phyloP scores from a whole-genome alignment of 1,284 basidiomycete genomes.

The Singerocomus inundabilis region DNA sequence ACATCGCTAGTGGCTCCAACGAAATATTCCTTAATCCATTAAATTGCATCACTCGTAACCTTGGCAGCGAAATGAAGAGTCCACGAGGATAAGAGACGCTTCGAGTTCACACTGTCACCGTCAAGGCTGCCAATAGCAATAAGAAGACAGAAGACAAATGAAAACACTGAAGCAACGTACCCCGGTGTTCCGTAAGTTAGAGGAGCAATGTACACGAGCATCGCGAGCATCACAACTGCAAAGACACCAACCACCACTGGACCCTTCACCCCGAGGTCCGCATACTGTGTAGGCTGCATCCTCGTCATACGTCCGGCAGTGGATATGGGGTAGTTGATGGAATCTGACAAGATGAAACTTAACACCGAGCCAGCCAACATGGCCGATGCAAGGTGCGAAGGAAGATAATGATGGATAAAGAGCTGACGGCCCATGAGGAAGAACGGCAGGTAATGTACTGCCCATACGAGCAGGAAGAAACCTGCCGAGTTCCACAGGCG shows the following conservation, averaged over 20 bases:
- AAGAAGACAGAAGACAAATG: conserved; percentile 8
- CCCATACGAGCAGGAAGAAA: conserved; percentile 95
- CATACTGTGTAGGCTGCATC: conserved; percentile 59
- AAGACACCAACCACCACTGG: conserved; percentile 62
- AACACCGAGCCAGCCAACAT: conserved; percentile 90
- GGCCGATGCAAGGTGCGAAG: conserved; percentile 89
- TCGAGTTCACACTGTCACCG: conserved; percentile 70
- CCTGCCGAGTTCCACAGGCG: conserved; percentile 93
- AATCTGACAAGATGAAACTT: conserved; percentile 89
- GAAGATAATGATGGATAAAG: conserved; percentile 98
- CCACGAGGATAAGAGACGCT: conserved; percentile 73
- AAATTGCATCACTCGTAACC: conserved; percentile 42
- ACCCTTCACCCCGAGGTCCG: conserved; percentile 71
- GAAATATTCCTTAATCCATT: conserved; percentile 18
- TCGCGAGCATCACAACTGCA: conserved; percentile 58
- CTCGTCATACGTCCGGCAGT: conserved; percentile 59
- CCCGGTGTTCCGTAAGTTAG: conserved; percentile 91
- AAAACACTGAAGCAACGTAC: conserved; percentile 46
- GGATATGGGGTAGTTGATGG: conserved; percentile 92
- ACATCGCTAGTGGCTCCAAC: conserved; percentile 12
- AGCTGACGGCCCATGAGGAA: conserved; percentile 97
- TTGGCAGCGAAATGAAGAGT: conserved; percentile 84
- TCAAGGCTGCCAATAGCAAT: conserved; percentile 52
- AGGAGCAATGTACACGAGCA: conserved; percentile 79
- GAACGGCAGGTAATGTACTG: conserved; percentile 95